Evolutionary conservation across 805 yeast genomes (phyloP).

Genomic region (Kuraishia molischiana): DNA sequence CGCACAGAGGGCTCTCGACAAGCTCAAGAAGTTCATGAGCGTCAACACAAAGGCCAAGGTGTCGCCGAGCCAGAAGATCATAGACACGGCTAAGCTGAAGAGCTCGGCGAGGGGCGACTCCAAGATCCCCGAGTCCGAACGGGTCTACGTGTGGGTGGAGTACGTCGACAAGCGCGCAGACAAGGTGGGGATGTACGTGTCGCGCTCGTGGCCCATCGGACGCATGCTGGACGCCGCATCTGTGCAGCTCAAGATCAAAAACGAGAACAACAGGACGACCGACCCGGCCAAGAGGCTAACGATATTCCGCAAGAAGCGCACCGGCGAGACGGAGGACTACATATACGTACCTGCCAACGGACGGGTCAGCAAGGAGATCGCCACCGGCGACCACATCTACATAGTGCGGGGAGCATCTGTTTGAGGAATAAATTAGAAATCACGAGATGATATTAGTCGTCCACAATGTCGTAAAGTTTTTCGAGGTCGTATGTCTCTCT

Average conservation of each 20-base stretch:
- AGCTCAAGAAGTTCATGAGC: slow-evolving; percentile 12
- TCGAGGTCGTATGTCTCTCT: slow-evolving; percentile 55
- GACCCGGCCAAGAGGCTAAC: slow-evolving; percentile 32
- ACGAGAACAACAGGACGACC: slow-evolving; percentile 36
- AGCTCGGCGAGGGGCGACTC: slow-evolving; percentile 43
- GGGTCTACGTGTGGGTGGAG: slow-evolving; percentile 40
- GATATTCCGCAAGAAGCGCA: slow-evolving; percentile 28
- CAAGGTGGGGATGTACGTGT: slow-evolving; percentile 31
- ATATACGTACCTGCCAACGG: slow-evolving; percentile 24
- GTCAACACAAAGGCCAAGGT: neutral
- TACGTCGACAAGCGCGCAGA: slow-evolving; percentile 23
- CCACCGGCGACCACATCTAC: slow-evolving; percentile 41
- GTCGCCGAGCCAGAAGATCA: slow-evolving; percentile 14
- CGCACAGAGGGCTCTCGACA: slow-evolving; percentile 12
- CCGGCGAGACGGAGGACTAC: slow-evolving; percentile 15
- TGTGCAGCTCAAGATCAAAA: slow-evolving; percentile 33
- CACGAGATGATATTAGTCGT: neutral
- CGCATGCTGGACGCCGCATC: slow-evolving; percentile 45
- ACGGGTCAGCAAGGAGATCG: slow-evolving; percentile 29
- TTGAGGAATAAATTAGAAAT: neutral
- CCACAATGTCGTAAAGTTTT: slow-evolving; percentile 42
- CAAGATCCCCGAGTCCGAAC: slow-evolving; percentile 29
- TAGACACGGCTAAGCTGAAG: slow-evolving; percentile 29
- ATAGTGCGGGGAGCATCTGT: slow-evolving; percentile 36
- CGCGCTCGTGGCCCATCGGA: slow-evolving; percentile 52